Evolutionary conservation across 257 asterid genomes (phyloP), one percentile per base, ranked within the genome.

Genomic region (Solanum etuberosum): DNA sequence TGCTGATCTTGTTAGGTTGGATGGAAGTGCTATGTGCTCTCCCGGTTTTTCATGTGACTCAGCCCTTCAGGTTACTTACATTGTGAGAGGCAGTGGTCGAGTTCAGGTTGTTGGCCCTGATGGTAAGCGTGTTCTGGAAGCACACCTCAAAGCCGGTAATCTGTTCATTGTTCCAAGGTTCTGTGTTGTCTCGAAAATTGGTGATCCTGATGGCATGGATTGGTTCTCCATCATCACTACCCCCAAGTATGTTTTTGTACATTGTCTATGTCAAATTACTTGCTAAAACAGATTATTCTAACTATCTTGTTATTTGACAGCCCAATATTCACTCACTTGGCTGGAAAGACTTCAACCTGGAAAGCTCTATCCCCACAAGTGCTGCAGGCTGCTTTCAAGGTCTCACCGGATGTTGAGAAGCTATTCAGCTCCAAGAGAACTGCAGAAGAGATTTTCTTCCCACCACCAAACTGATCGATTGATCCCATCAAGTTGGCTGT

Each of bases 151-250:
- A 88, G 96, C 96, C 14, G 98, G 98, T 1, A 90, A 90, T 42
- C 93, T 95, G 8, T 95, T 95, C 90, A 93, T 95, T 27, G 97
- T 95, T 61, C 98, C 98, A 1, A 91, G 95, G 90, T 95, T 95
- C 88, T 95, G 87, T 25, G 99, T 92, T 7, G 99, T 96, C 23
- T 94, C 99, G 0, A 96, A 96, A 95, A 95, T 96, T 85, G 92
- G 96, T 25, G 93, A 92, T 89, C 91, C 95, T 43, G 95, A 92
- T 78, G 99, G 98, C 78, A 63, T 96, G 96, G 98, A 93, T 68
- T 95, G 98, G 98, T 95, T 95, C 95, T 96, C 98, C 14, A 96
- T 96, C 77, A 94, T 96, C 91, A 92, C 96, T 16, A 96, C 99
- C 29, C 82, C 82, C 3, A 31, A 68, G 76, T 68, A 68, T 29